These are phyloP conservation scores for Glutinoglossum americanum DNA, from an alignment of 495 filamentous ascomycete species.

Conservation along the genomic window DNA sequence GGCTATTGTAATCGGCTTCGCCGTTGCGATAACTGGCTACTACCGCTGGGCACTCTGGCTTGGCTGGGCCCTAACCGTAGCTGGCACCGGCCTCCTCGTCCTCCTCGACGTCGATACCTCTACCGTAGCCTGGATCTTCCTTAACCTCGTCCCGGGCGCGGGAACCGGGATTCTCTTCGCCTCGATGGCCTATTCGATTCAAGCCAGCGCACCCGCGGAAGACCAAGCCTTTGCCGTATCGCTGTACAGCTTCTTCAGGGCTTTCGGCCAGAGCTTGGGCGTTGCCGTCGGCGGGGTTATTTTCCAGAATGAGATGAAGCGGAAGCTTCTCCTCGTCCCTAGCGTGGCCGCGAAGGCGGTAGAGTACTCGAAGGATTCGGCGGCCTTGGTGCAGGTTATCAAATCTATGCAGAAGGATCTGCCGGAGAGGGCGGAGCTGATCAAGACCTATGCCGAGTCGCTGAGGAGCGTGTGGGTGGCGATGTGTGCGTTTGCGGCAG, in stretches of 20 bases:
- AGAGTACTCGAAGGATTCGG: slow-evolving; percentile 24
- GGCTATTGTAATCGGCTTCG: slow-evolving; percentile 26
- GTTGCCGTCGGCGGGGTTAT: slow-evolving; percentile 36
- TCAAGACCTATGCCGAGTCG: slow-evolving; percentile 18
- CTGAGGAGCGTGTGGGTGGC: slow-evolving; percentile 16
- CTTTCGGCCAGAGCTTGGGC: slow-evolving; percentile 42
- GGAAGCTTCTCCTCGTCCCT: slow-evolving; percentile 19
- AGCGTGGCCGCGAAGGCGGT: slow-evolving; percentile 12
- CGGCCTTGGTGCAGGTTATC: slow-evolving; percentile 23
- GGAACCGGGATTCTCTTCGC: slow-evolving; percentile 34
- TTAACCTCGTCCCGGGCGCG: slow-evolving; percentile 30
- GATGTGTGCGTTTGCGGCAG: slow-evolving; percentile 12
- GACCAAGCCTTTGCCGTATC: slow-evolving; percentile 32
- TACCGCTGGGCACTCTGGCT: slow-evolving; percentile 33
- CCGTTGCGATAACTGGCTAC: slow-evolving; percentile 25
- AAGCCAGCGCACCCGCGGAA: slow-evolving; percentile 25
- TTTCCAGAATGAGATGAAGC: slow-evolving; percentile 33
- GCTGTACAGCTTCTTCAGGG: slow-evolving; percentile 36
- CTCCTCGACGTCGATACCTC: slow-evolving; percentile 26
- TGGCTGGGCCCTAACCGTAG: slow-evolving; percentile 29
- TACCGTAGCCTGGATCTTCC: slow-evolving; percentile 26
- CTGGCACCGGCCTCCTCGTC: slow-evolving; percentile 27
- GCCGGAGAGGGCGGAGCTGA: slow-evolving; percentile 12
- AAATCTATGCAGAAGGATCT: slow-evolving; percentile 15
- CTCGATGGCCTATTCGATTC: slow-evolving; percentile 27